Base-by-base conservation (phyloP, 495 filamentous ascomycete species). In the Penicillium pancosmium region DNA sequence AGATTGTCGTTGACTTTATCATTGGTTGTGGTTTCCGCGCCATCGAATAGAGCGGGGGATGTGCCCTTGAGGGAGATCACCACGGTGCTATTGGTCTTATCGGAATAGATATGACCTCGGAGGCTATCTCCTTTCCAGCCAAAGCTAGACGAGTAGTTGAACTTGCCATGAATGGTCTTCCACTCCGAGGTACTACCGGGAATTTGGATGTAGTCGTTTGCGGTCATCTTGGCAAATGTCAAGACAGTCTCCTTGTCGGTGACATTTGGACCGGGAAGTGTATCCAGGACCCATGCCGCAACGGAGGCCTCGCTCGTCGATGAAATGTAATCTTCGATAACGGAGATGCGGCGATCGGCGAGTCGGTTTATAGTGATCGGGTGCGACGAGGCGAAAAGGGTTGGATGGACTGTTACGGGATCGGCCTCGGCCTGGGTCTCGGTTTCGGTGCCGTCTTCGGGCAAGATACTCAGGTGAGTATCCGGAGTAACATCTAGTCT, bases 1-100 rank as follows among this genome's bases (percentile, higher is more conserved):
- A 98, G 83, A 68, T 98, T 98, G 70, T 98, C 94, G 70, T 98
- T 98, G 52, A 90, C 77, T 72, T 98, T 98, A 75, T 98, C 94
- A 68, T 97, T 97, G 9, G 92, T 96, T 0, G 92, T 97, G 0
- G 94, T 97, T 11, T 91, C 93, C 8, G 92, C 90, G 3, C 94
- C 94, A 70, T 98, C 94, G 68, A 96, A 98, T 8, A 98, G 86
- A 12, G 95, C 94, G 1, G 86, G 82, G 0, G 92, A 89, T 5
- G 92, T 97, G 18, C 93, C 92, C 73, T 98, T 98, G 31, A 98
- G 75, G 3, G 91, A 93, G 47, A 98, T 91, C 38, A 98, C 86
- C 55, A 98, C 81, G 2, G 93, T 98, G 34, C 80, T 82, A 70
- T 98, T 97, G 34, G 72, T 85, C 66, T 93, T 81, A 64, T 97